phyloP scores from a whole-genome alignment of 441 rosid genomes.

The Syzygium malaccense region DNA sequence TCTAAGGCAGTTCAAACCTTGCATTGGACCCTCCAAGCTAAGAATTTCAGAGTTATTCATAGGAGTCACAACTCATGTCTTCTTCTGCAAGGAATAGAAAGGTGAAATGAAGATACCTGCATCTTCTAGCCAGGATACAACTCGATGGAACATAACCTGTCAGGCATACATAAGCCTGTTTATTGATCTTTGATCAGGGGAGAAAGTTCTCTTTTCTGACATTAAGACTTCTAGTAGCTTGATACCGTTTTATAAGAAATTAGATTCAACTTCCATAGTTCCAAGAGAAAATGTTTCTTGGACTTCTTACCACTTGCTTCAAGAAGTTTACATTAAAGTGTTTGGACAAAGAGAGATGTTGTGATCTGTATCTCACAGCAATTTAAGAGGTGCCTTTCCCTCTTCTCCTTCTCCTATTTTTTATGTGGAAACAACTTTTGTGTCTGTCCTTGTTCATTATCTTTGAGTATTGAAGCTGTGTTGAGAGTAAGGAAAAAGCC shows the following conservation, averaged over 20 bases:
- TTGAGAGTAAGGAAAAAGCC: not conserved
- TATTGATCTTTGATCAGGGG: not conserved
- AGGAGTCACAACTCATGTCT: not conserved
- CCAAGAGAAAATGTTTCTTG: not conserved
- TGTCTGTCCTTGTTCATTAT: not conserved
- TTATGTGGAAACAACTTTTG: not conserved
- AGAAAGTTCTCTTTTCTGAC: not conserved
- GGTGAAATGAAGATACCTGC: not conserved
- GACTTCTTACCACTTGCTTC: not conserved
- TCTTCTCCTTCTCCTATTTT: not conserved
- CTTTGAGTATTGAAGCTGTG: not conserved
- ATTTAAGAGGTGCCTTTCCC: not conserved
- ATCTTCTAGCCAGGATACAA: not conserved
- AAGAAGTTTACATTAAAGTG: not conserved
- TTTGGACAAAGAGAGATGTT: not conserved
- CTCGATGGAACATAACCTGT: not conserved
- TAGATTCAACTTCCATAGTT: not conserved
- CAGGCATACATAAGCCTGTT: not conserved
- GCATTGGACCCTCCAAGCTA: not conserved
- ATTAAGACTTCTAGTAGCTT: not conserved
- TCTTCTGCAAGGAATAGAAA: not conserved
- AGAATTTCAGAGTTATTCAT: not conserved
- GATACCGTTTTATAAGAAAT: not conserved
- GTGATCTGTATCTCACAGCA: not conserved
- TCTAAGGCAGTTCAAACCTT: not conserved